phyloP scores from a whole-genome alignment of 2,329 filamentous ascomycete species.

The Fonsecaea monophora region DNA sequence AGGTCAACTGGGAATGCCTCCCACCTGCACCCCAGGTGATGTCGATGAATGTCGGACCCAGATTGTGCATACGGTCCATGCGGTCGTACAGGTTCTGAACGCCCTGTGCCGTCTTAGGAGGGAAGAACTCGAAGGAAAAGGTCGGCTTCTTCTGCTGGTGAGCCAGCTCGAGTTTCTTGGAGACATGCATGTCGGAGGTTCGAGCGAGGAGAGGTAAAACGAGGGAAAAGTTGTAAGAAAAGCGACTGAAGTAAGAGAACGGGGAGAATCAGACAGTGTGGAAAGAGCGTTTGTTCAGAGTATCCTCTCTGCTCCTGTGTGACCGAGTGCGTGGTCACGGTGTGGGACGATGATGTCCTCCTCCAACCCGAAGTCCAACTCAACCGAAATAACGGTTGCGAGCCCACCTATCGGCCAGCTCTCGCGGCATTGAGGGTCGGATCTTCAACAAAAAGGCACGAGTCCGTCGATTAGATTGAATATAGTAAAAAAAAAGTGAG shows the following conservation, averaged over 20 bases:
- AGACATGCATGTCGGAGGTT: slow-evolving; percentile 82
- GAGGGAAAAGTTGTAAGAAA: slow-evolving; percentile 12
- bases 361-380: slow-evolving; percentile 30
- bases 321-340: slow-evolving; percentile 2
- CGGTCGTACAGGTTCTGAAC: slow-evolving; percentile 99
- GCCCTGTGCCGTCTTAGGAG: slow-evolving; percentile 86
- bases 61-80: slow-evolving; percentile 97
- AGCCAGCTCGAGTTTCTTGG: slow-evolving; percentile 84
- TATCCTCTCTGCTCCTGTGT: slow-evolving; percentile 21
- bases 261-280: slow-evolving; percentile 1
- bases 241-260: slow-evolving; percentile 2
- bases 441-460: not conserved
- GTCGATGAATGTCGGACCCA: slow-evolving; percentile 95
- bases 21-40: slow-evolving; percentile 98
- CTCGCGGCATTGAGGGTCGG: slow-evolving; percentile 55
- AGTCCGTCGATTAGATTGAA: not conserved
- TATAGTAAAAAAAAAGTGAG: not conserved
- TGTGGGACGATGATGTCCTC: slow-evolving; percentile 3
- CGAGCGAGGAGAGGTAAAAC: slow-evolving; percentile 9
- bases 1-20: slow-evolving; percentile 86
- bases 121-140: slow-evolving; percentile 99
- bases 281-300: slow-evolving; percentile 9
- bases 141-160: slow-evolving; percentile 79
- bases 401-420: slow-evolving; percentile 59
- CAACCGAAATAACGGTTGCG: slow-evolving; percentile 55